Evolutionary conservation across 495 filamentous ascomycete species (phyloP), one percentile per base, ranked within the genome.

Genomic region (Xylaria sp.): DNA sequence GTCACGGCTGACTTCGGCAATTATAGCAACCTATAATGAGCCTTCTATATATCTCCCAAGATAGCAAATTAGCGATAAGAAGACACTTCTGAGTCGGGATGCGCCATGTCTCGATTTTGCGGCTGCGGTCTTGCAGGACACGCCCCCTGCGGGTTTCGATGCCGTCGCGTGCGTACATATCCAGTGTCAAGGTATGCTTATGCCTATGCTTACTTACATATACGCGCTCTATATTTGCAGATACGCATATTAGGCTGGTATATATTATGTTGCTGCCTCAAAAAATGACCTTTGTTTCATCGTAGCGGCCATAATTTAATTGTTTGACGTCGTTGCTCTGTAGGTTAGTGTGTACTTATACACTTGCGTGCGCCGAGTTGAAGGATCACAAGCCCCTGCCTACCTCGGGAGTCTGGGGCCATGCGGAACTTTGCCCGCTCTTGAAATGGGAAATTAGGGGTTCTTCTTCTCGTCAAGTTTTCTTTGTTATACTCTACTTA

Each of bases 371-470:
- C 19, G 41, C 66, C 66, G n/a, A 52, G 57, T 61, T 52, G 57
- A 70, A 70, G 68, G 58, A 70, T 70, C 68, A 21, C 31, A 70
- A 63, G 35, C 44, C 52, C 68, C 67, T n/a, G n/a, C n/a, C 55
- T 53, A 59, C 33, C 68, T 19, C 50, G 15, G 24, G 17, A 52
- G 44, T 24, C 29, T 14, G 21, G 52, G 24, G 14, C 55, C 58
- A 52, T 61, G 57, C 26, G 26, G 53, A 33, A 14, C 67, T 69
- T 24, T 44, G 12, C n/a, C 67, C 57, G 35, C 35, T 53, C 41
- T 53, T 33, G 41, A 53, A 37, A 53, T 66, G 31, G 41, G 31
- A 66, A 66, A 55, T 48, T 33, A 67, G 64, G 64, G 64, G 44
- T 40, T 67, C 35, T 35, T 55, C 40, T 64, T 52, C 17, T 52